A percentile compares a stretch with the other conserved stretches of the same genome.
Evolutionary conservation across 2,329 filamentous ascomycete genomes (phyloP).

Genomic region (Diaporthe sp.): DNA sequence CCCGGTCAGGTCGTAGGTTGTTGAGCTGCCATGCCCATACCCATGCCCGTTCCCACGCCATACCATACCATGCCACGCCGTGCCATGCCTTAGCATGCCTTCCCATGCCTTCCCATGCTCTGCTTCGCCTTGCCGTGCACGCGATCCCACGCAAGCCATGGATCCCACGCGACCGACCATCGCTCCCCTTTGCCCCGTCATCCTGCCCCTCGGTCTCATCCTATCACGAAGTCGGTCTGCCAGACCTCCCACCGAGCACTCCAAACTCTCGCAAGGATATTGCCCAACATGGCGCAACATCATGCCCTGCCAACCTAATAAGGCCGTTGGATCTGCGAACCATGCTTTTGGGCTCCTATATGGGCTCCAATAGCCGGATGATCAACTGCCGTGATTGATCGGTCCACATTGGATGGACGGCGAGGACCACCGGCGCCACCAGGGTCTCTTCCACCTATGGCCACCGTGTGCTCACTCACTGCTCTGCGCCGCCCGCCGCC

Average conservation of each 20-base stretch:
- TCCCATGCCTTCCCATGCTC: conserved; percentile 5
- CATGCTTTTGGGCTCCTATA: conserved; percentile 17
- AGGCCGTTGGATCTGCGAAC: conserved; percentile 6
- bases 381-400: conserved; percentile 40
- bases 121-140: conserved; percentile 4
- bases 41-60: not conserved
- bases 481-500: conserved; percentile 9
- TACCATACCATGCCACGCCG: not conserved
- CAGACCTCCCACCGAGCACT: conserved; percentile 9
- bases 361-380: conserved; percentile 37
- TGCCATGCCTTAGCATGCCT: not conserved
- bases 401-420: conserved; percentile 32
- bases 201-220: conserved; percentile 11
- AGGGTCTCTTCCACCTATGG: conserved; percentile 12
- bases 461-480: conserved; percentile 1
- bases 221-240: conserved; percentile 3
- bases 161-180: conserved; percentile 13
- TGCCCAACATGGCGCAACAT: not conserved
- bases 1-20: not conserved
- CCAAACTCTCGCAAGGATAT: conserved; percentile 15
- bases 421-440: not conserved
- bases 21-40: not conserved
- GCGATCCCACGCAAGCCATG: conserved; percentile 14
- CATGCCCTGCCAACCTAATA: not conserved
- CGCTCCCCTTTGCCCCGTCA: not conserved